Evolutionary conservation across 208 protist genomes (phyloP).

Genomic region (Vickermania spadyakhi): DNA sequence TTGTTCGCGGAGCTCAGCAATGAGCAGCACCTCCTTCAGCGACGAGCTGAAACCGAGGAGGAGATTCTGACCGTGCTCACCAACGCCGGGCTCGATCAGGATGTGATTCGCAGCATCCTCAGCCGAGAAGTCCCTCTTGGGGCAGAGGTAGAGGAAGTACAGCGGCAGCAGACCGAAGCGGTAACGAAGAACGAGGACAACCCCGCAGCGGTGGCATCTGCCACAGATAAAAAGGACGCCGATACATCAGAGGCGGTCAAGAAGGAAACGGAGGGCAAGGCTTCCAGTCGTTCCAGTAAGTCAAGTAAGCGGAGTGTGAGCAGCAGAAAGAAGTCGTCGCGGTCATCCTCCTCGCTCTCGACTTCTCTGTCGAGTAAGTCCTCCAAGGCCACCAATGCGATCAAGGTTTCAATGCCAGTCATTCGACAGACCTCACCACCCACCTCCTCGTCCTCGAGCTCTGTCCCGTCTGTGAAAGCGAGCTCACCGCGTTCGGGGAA

Average conservation of each 20-base stretch:
- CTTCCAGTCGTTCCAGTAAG: too few relatives aligned
- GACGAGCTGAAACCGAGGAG: conserved; percentile 48
- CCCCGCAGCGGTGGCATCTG: not conserved
- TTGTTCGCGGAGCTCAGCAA: conserved; percentile 74
- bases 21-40: conserved; percentile 50
- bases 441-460: too few relatives aligned
- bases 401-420: too few relatives aligned
- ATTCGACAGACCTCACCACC: too few relatives aligned
- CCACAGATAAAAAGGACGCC: not conserved
- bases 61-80: conserved; percentile 58
- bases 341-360: not conserved
- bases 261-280: too few relatives aligned
- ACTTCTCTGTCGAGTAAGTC: too few relatives aligned
- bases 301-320: too few relatives aligned
- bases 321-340: not conserved
- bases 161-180: not conserved
- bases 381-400: too few relatives aligned
- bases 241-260: too few relatives aligned
- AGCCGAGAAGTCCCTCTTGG: conserved; percentile 2
- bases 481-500: not conserved
- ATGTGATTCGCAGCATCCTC: conserved; percentile 46
- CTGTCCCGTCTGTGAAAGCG: not conserved
- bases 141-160: not conserved
- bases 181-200: not conserved
- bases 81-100: conserved; percentile 45